Evolutionary conservation across 2,329 filamentous ascomycete species (phyloP), one percentile per base, ranked within the genome.

Genomic region (Cladobotryum protrusum): DNA sequence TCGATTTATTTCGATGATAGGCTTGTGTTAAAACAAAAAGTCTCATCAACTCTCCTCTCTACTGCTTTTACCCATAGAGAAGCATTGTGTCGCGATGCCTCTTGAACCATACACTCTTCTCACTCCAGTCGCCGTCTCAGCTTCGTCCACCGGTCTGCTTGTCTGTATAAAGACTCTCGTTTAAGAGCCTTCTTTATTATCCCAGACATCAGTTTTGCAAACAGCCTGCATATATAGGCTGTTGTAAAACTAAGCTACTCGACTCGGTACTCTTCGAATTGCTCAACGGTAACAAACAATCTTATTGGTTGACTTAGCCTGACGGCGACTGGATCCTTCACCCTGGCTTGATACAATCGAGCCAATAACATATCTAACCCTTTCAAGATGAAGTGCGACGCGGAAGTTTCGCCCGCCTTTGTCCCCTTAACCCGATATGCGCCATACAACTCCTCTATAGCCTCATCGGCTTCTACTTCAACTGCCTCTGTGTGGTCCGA

Each of bases 401-500:
- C 74, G 61, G 65, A 72, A 67, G 68, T 72, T 64, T 77, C 76
- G 67, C 73, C 77, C 70, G 71, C 72, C 67, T 75, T 74, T 64
- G 69, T 72, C 67, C 64, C 69, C 58, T 68, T 72, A 54, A 57
- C 59, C 61, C 71, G 65, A 65, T 75, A 78, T 72, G 71, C 71
- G 53, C 79, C 83, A 57, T 91, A 89, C 69, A 81, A 79, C 65
- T 79, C 82, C 52, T 84, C 85, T 39, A 72, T 89, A 74, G 81
- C 84, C 63, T 85, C 85, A 50, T 87, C 86, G 59, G 82, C 86
- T 52, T 89, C 87, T 29, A 86, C 86, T 49, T 90, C 87, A 17
- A 80, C 85, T 51, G 81, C 83, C 49, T 93, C 88, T 33, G 77
- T 89, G 60, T 93, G 89, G 76, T 93, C 89, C 57, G 77, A 86